Percentiles rank a stretch among this genome's conserved stretches.
Conservation (phyloP, 2,329 filamentous ascomycete genomes). For the Stagonosporopsis rhizophila region DNA sequence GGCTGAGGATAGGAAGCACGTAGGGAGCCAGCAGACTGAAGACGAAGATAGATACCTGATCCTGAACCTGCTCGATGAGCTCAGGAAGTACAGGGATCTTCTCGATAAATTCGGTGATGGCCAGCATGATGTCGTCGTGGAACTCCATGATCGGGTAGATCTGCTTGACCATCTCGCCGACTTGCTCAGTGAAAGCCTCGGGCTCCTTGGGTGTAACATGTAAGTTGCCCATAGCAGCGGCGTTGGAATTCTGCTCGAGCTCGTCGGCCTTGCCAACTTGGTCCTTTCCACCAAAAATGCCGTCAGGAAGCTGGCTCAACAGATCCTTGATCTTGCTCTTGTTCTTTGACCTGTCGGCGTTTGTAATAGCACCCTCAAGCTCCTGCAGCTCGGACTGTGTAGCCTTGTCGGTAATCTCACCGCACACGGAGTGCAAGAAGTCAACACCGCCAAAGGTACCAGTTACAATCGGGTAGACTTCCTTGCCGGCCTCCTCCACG, state of each 20-base stretch:
- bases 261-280: constrained; percentile 79
- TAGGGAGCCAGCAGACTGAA: constrained; percentile 92
- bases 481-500: constrained; percentile 68
- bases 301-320: constrained; percentile 80
- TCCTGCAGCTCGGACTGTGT: constrained; percentile 90
- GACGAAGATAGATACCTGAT: constrained; percentile 87
- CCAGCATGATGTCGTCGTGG: constrained; percentile 86
- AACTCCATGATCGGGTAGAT: constrained; percentile 91
- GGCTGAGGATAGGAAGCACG: constrained; percentile 81
- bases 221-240: constrained; percentile 77
- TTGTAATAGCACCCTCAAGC: constrained; percentile 80
- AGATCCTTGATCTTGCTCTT: constrained; percentile 80
- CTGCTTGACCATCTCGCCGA: constrained; percentile 75
- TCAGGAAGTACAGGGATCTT: constrained; percentile 85
- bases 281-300: constrained; percentile 77
- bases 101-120: constrained; percentile 78
- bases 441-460: constrained; percentile 96
- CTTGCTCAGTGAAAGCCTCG: constrained; percentile 82
- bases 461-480: constrained; percentile 83
- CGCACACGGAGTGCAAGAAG: constrained; percentile 86
- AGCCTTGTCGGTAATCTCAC: constrained; percentile 82
- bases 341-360: constrained; percentile 68
- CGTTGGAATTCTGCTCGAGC: constrained; percentile 76
- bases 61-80: constrained; percentile 83
- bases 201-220: constrained; percentile 78